These are phyloP conservation scores for Arthrobotrys conoides DNA, from an alignment of 2,329 filamentous ascomycete species.

Conservation along the genomic window DNA sequence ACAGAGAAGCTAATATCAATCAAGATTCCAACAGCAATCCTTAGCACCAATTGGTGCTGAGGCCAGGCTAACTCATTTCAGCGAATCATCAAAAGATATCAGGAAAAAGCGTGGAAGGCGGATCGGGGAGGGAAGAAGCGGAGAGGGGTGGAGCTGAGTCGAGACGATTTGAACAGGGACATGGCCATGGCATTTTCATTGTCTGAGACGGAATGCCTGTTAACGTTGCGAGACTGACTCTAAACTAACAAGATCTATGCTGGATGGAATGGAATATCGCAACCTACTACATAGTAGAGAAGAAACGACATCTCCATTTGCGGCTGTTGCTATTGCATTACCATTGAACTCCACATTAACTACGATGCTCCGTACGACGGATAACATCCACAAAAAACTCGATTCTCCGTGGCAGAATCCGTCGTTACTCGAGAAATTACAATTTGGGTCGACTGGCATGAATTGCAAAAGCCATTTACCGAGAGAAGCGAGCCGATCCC, in stretches of 20 bases:
- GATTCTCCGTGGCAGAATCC: constrained; percentile 20
- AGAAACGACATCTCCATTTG: constrained; percentile 7
- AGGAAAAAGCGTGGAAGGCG: constrained; percentile 16
- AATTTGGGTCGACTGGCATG: constrained; percentile 39
- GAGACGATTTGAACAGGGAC: constrained; percentile 21
- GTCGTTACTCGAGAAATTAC: constrained; percentile 5
- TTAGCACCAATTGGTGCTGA: constrained; percentile 4
- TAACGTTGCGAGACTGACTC: background rate
- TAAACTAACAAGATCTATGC: constrained; percentile 14
- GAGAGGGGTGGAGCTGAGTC: constrained; percentile 31
- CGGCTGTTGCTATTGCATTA: constrained; percentile 28
- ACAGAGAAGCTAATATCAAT: constrained; percentile 9
- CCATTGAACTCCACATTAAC: background rate
- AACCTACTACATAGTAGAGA: background rate
- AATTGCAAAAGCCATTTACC: constrained; percentile 44
- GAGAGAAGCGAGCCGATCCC: constrained; percentile 42
- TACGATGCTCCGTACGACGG: background rate
- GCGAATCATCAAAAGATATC: constrained; percentile 4
- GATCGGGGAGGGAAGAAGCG: constrained; percentile 52
- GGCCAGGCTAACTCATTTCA: constrained; percentile 25
- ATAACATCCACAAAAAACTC: constrained; percentile 17
- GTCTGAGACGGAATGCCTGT: constrained; percentile 30
- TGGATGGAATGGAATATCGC: constrained; percentile 38
- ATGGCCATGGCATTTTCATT: constrained; percentile 3
- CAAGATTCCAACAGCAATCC: constrained; percentile 30